phyloP scores from a whole-genome alignment of 345 rosid genomes.

The Streptanthus diversifolius region DNA sequence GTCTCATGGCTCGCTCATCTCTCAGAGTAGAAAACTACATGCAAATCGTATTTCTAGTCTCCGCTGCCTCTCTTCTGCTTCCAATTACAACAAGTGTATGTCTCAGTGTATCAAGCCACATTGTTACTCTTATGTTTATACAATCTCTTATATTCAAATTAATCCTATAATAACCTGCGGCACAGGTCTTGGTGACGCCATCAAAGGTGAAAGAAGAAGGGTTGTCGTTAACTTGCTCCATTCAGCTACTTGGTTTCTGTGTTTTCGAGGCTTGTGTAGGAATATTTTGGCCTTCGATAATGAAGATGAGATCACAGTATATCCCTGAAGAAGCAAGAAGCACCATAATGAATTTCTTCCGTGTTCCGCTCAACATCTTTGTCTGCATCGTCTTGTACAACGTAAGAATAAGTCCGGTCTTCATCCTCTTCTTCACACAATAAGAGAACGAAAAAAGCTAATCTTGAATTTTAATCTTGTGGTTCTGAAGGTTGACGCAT shows the following conservation, averaged over 20 bases:
- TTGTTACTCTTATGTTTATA: neutral
- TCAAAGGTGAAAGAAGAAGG: slow-evolving; percentile 65
- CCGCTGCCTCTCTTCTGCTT: slow-evolving; percentile 69
- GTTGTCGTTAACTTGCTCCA: slow-evolving; percentile 63
- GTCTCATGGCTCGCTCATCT: slow-evolving; percentile 69
- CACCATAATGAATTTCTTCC: slow-evolving; percentile 98
- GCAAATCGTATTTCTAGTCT: slow-evolving; percentile 77
- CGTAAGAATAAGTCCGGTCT: slow-evolving; percentile 40
- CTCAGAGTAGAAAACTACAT: slow-evolving; percentile 82
- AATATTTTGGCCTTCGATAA: slow-evolving; percentile 94
- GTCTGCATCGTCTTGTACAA: slow-evolving; percentile 89
- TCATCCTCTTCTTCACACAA: neutral
- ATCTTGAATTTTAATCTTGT: neutral
- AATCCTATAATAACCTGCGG: slow-evolving; percentile 16
- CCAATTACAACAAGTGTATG: slow-evolving; percentile 76
- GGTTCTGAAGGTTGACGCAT: slow-evolving; percentile 63
- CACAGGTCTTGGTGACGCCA: slow-evolving; percentile 66
- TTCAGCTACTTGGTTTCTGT: slow-evolving; percentile 88
- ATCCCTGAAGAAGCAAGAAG: slow-evolving; percentile 98
- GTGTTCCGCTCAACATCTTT: slow-evolving; percentile 89
- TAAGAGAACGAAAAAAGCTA: neutral
- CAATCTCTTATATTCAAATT: neutral
- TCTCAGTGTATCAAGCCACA: neutral
- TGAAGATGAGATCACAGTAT: slow-evolving; percentile 99
- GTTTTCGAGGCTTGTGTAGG: slow-evolving; percentile 92